These are phyloP conservation scores for Rosa lucieae DNA, from an alignment of 306 rosid genomes.

Conservation along the genomic window DNA sequence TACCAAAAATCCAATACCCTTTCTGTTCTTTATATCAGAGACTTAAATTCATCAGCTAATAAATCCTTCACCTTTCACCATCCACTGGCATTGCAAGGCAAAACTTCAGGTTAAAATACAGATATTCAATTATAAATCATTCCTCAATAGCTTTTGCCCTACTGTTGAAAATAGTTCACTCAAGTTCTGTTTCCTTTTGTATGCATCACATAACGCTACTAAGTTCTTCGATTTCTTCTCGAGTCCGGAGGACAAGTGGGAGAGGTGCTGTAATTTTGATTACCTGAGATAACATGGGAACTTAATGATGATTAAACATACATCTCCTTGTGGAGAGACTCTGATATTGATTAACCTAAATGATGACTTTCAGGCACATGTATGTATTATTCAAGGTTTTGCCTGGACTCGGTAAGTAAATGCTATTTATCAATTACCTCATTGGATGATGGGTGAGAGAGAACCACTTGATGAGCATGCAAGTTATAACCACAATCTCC, in stretches of 20 bases:
- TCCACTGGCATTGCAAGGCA: not conserved
- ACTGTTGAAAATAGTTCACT: not conserved
- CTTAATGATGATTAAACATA: not conserved
- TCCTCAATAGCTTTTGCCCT: not conserved
- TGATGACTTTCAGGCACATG: not conserved
- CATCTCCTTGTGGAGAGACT: not conserved
- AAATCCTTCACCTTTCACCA: not conserved
- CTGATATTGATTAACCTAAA: not conserved
- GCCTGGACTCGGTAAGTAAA: not conserved
- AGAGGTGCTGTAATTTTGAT: conserved; percentile 62
- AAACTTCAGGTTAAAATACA: not conserved
- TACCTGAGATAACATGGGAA: conserved; percentile 37
- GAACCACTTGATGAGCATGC: conserved; percentile 72
- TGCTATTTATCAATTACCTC: conserved; percentile 44
- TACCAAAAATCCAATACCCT: not conserved
- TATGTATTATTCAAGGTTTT: not conserved
- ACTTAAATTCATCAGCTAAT: not conserved
- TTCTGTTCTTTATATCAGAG: not conserved
- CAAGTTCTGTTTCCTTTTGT: not conserved
- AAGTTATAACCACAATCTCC: conserved; percentile 88
- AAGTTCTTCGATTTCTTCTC: conserved; percentile 1
- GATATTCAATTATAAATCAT: not conserved
- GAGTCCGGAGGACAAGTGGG: conserved; percentile 51
- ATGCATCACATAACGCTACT: not conserved
- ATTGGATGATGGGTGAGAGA: conserved; percentile 66